Evolutionary conservation across 805 yeast species (phyloP), one percentile per base, ranked within the genome.

Genomic region (Myxozyma vanderwaltii): DNA sequence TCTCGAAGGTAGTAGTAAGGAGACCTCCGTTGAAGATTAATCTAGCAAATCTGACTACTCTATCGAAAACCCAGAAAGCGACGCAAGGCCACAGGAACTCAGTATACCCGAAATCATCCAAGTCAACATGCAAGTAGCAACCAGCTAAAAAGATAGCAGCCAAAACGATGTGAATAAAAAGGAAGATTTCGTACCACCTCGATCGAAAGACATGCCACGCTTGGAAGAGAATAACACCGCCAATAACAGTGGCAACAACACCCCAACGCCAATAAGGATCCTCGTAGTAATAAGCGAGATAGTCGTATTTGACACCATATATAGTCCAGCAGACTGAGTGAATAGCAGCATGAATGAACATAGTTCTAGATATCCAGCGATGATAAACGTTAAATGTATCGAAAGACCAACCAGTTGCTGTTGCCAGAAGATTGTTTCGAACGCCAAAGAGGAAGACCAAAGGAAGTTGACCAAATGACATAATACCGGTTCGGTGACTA

Each of bases 11-110:
- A 1, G 88, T 71, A 56, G 88, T 78, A 0, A 78, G 74, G 10
- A 85, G 59, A 3, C 74, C 65, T 5, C 96, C 96, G 63, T 86
- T 85, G 35, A 74, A 68, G 15, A 79, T 52, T 1, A 89, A 71
- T 56, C 89, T 78, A 0, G 78, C 74, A 12, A 85, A 58, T 63
- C 58, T 40, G 39, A 54, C 26, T 2, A 82, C 61, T 56, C 91
- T 76, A 68, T 89, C 95, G 63, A 83, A 76, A 1, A 75, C 78
- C 96, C 96, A 89, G 4, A 89, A 75, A 0, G 82, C 85, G 60
- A 82, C 78, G 6, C 84, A 68, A 2, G 83, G 80, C 56, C 26
- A 43, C 81, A 82, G 21, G 79, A 66, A 73, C 78, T 82, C 58
- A 76, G 78, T 74, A 69, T 39, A 75, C 69, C 46, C 49, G 19